Evolutionary conservation across 1,139 yeast genomes (phyloP).

Genomic region (Diutina catenulata): DNA sequence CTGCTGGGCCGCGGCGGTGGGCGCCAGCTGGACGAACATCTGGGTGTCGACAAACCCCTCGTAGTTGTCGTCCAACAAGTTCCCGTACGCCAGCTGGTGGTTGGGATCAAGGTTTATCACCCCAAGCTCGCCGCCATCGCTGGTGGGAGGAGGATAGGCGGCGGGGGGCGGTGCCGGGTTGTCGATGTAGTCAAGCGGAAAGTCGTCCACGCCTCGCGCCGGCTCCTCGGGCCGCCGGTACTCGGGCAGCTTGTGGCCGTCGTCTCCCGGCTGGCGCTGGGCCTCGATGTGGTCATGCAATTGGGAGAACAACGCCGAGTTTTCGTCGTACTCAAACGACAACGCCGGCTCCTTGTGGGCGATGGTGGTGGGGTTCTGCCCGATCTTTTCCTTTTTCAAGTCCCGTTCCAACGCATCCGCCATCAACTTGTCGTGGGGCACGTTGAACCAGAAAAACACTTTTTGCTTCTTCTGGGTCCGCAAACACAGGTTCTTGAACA

Average conservation of each 20-base stretch:
- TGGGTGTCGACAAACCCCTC: conserved; percentile 19
- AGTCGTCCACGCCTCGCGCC: conserved; percentile 22
- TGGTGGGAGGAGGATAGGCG: conserved; percentile 3
- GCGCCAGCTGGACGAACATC: conserved; percentile 11
- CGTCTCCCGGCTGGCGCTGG: not conserved
- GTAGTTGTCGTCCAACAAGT: conserved; percentile 1
- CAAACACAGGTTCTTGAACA: conserved; percentile 77
- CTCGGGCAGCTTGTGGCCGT: not conserved
- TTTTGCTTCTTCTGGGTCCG: conserved; percentile 95
- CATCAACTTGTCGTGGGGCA: conserved; percentile 86
- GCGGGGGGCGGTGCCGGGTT: conserved; percentile 10
- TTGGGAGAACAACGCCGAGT: conserved; percentile 32
- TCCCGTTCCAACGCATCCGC: conserved; percentile 93
- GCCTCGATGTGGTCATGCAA: conserved; percentile 21
- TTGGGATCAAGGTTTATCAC: conserved; percentile 24
- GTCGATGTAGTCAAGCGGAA: conserved; percentile 54
- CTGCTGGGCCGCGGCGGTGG: conserved; percentile 14
- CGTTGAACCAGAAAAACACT: conserved; percentile 94
- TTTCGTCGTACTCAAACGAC: conserved; percentile 37
- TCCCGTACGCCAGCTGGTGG: conserved; percentile 13
- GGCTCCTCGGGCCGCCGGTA: not conserved
- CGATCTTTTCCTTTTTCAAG: conserved; percentile 58
- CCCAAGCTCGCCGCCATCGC: conserved; percentile 13
- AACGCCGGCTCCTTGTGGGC: conserved; percentile 52
- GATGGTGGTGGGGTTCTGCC: conserved; percentile 49